Conservation (phyloP, 2,329 filamentous ascomycete species). For the Cladosporium phlei region DNA sequence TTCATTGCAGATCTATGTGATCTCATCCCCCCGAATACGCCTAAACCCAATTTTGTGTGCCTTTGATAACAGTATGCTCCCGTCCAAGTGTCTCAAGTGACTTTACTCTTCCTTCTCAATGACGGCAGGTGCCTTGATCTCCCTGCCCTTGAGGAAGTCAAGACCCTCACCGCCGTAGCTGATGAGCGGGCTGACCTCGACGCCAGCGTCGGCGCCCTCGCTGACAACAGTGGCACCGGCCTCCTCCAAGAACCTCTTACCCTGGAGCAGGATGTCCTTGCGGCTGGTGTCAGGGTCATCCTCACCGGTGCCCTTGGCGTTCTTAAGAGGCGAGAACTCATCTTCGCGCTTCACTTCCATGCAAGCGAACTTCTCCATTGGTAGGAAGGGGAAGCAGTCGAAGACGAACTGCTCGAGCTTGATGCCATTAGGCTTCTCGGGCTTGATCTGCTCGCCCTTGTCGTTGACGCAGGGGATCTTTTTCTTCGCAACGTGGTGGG, state of each 20-base stretch:
- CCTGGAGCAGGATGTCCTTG: constrained; percentile 83
- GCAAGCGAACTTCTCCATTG: constrained; percentile 84
- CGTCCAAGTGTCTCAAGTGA: neutral
- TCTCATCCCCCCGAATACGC: neutral
- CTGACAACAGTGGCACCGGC: constrained; percentile 72
- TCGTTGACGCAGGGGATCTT: constrained; percentile 85
- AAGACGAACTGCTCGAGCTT: constrained; percentile 99
- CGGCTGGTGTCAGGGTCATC: constrained; percentile 94
- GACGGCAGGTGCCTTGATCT: constrained; percentile 60
- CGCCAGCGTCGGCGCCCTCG: constrained; percentile 59
- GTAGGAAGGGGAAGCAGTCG: constrained; percentile 88
- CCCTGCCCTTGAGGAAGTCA: constrained; percentile 55
- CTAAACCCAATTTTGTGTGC: neutral
- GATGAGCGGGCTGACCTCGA: constrained; percentile 88
- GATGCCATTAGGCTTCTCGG: constrained; percentile 92
- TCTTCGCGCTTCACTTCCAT: constrained; percentile 96
- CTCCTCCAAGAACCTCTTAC: constrained; percentile 75
- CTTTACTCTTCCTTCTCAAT: constrained; percentile 51
- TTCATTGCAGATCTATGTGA: constrained; percentile 9
- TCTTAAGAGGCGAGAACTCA: constrained; percentile 97
- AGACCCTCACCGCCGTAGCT: constrained; percentile 73
- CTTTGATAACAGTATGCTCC: neutral
- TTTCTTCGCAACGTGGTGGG: constrained; percentile 95
- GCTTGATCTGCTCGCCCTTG: constrained; percentile 77
- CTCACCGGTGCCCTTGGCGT: constrained; percentile 75